Percentiles rank a stretch among this genome's conserved stretches.
Evolutionary conservation across 1,139 yeast species (phyloP).

Genomic region (Yamadazyma siamensis): DNA sequence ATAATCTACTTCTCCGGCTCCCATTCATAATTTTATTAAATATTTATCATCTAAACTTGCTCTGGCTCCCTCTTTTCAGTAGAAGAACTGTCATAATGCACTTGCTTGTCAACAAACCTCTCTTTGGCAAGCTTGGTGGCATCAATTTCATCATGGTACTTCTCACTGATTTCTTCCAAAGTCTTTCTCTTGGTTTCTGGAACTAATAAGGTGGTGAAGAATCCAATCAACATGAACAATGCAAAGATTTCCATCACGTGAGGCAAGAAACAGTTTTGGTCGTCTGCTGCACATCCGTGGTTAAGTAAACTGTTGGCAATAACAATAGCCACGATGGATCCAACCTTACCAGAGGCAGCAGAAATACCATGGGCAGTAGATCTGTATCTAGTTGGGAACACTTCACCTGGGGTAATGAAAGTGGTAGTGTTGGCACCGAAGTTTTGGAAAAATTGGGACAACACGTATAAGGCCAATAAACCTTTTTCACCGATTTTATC

Average conservation of each 20-base stretch:
- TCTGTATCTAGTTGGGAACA: conserved; percentile 96
- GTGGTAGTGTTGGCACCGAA: conserved; percentile 97
- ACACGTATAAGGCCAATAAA: conserved; percentile 67
- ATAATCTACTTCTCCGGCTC: no score
- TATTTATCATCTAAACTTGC: conserved; percentile 5
- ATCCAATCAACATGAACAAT: conserved; percentile 80
- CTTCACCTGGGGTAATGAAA: conserved; percentile 93
- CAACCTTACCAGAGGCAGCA: conserved; percentile 94
- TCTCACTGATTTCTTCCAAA: conserved; percentile 74
- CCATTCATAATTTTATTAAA: no score
- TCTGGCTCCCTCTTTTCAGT: conserved; percentile 13
- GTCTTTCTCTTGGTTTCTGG: conserved; percentile 93
- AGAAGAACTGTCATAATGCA: conserved; percentile 20
- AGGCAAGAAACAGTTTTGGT: conserved; percentile 72
- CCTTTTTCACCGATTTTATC: conserved; percentile 60
- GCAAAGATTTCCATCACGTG: conserved; percentile 94
- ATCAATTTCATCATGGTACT: conserved; percentile 74
- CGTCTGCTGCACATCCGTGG: conserved; percentile 65
- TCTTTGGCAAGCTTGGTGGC: conserved; percentile 38
- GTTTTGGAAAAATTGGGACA: conserved; percentile 82
- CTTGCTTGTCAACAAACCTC: conserved; percentile 32
- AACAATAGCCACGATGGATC: conserved; percentile 95
- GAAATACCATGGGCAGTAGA: conserved; percentile 98
- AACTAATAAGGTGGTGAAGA: conserved; percentile 57
- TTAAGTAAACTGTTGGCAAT: conserved; percentile 79